Percentiles rank a stretch among this genome's conserved stretches.
Evolutionary conservation across 495 filamentous ascomycete species (phyloP).

Genomic region (Penicillium soppii): DNA sequence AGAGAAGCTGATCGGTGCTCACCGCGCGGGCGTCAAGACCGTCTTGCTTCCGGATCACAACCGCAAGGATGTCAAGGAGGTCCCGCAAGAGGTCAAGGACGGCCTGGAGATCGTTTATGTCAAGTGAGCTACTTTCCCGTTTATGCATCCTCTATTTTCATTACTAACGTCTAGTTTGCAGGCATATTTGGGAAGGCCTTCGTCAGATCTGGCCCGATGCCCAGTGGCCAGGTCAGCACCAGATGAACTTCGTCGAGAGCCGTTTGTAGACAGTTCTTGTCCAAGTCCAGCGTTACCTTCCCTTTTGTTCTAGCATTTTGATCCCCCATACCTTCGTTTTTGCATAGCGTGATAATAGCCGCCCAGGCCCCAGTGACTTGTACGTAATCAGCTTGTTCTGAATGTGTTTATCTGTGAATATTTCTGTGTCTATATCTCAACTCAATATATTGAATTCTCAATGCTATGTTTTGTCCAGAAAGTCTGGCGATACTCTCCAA

Average conservation of each 20-base stretch:
- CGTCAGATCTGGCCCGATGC: constrained; percentile 80
- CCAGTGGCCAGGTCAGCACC: constrained; percentile 72
- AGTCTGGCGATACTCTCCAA: too few relatives aligned
- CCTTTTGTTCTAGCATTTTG: constrained; percentile 1
- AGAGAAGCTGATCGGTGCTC: constrained; percentile 95
- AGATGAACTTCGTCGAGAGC: constrained; percentile 61
- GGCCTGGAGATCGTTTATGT: constrained; percentile 89
- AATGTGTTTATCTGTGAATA: constrained; percentile 8
- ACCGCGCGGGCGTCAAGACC: constrained; percentile 91
- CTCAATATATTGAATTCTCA: constrained; percentile 11
- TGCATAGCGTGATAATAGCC: constrained; percentile 28
- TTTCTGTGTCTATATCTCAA: constrained; percentile 11
- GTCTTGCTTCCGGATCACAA: constrained; percentile 88
- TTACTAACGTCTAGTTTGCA: constrained; percentile 30
- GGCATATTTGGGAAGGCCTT: constrained; percentile 89
- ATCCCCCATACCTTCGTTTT: constrained; percentile 12
- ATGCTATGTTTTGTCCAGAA: too few relatives aligned
- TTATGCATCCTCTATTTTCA: not conserved
- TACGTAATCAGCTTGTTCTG: constrained; percentile 10
- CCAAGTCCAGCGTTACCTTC: not conserved
- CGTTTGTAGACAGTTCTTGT: constrained; percentile 42
- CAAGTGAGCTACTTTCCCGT: constrained; percentile 53
- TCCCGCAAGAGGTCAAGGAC: constrained; percentile 85
- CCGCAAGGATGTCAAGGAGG: constrained; percentile 87
- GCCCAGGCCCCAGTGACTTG: not conserved